A percentile compares a stretch with the other conserved stretches of the same genome.
These are phyloP conservation scores for Stemphylium vesicarium DNA, from an alignment of 2,329 filamentous ascomycete species.

Conservation along the genomic window DNA sequence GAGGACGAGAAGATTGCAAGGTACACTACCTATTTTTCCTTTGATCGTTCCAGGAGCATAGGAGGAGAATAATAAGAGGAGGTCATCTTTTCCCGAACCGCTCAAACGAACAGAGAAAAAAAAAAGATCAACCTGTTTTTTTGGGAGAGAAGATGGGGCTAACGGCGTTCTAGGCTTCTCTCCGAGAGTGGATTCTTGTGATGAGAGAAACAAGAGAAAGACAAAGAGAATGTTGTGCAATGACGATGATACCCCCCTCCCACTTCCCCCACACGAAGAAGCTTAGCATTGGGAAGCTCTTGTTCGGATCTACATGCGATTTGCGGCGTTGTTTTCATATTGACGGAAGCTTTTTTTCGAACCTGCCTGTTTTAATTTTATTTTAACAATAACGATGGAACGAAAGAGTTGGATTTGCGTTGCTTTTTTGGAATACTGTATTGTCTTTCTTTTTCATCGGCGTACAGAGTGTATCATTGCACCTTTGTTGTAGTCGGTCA, in stretches of 20 bases:
- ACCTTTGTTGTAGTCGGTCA: too few species aligned
- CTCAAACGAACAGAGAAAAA: not conserved
- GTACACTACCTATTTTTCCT: slow-evolving; percentile 58
- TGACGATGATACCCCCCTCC: slow-evolving; percentile 36
- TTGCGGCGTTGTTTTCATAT: slow-evolving; percentile 19
- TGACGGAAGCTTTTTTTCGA: slow-evolving; percentile 16
- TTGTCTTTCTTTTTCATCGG: too few species aligned
- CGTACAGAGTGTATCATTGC: too few species aligned
- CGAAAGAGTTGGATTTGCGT: too few species aligned
- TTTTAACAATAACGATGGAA: too few species aligned
- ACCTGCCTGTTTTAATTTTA: not conserved
- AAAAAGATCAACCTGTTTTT: not conserved
- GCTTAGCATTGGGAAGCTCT: slow-evolving; percentile 22
- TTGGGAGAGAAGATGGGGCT: slow-evolving; percentile 13
- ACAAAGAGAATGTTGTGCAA: slow-evolving; percentile 8
- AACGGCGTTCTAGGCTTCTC: slow-evolving; percentile 52
- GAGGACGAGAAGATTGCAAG: slow-evolving; percentile 99
- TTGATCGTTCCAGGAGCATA: slow-evolving; percentile 5
- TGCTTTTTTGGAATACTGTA: too few species aligned
- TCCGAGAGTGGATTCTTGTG: slow-evolving; percentile 63
- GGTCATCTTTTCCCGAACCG: too few species aligned
- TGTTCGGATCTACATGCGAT: not conserved
- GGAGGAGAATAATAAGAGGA: slow-evolving; percentile 2
- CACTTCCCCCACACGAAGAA: slow-evolving; percentile 30
- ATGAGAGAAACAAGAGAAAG: slow-evolving; percentile 26